These are phyloP conservation scores for Glycine latifolia DNA, from an alignment of 306 rosid genomes.

Conservation along the genomic window DNA sequence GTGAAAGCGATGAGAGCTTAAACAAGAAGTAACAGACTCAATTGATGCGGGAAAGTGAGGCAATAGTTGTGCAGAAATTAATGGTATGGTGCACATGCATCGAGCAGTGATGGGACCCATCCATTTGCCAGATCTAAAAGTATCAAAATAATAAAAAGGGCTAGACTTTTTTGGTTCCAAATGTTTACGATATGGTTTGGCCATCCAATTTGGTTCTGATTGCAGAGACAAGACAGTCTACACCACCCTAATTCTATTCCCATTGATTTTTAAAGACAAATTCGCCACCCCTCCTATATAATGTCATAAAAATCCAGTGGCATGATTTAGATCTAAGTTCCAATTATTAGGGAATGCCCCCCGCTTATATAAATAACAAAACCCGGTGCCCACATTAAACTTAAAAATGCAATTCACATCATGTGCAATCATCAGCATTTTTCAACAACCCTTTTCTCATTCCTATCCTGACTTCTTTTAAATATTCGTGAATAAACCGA, in stretches of 20 bases:
- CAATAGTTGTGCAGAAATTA: conserved; percentile 42
- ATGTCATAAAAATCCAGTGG: conserved; percentile 21
- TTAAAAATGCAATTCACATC: conserved; percentile 43
- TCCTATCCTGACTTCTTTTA: conserved; percentile 47
- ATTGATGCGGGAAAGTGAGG: conserved; percentile 44
- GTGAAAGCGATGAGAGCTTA: conserved; percentile 48
- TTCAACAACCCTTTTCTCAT: conserved; percentile 32
- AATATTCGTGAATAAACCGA: conserved; percentile 35
- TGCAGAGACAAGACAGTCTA: conserved; percentile 51
- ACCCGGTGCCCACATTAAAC: conserved; percentile 51
- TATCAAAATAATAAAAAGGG: conserved; percentile 39
- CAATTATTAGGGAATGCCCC: conserved; percentile 56
- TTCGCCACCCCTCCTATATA: conserved; percentile 28
- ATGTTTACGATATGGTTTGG: conserved; percentile 37
- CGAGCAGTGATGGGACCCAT: conserved; percentile 68
- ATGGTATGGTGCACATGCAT: conserved; percentile 73
- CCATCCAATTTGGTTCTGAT: conserved; percentile 26
- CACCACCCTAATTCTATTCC: neutral
- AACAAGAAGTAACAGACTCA: conserved; percentile 54
- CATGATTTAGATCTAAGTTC: conserved; percentile 16
- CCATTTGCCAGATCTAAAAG: conserved; percentile 51
- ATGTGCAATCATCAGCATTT: conserved; percentile 55
- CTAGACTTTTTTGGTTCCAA: conserved; percentile 43
- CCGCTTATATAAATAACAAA: conserved; percentile 30
- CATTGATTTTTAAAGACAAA: conserved; percentile 15